phyloP scores from a whole-genome alignment of 2,329 filamentous ascomycete species.

The Pseudogymnoascus sp. region DNA sequence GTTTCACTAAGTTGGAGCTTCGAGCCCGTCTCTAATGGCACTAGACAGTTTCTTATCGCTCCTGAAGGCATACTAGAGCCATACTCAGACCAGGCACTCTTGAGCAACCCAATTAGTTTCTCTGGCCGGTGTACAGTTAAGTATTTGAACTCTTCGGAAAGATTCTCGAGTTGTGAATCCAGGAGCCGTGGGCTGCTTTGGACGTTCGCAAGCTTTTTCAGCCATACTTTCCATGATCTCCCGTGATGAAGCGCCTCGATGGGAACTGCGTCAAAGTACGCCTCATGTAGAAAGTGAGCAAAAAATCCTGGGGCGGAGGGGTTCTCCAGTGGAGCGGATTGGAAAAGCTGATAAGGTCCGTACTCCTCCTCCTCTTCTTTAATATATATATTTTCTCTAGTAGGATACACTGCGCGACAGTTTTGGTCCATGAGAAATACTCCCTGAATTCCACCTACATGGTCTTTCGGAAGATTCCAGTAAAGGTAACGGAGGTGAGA shows the following conservation, averaged over 20 bases:
- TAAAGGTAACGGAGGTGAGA: background rate
- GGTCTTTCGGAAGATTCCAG: background rate
- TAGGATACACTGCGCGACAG: background rate
- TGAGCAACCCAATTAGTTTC: constrained; percentile 14
- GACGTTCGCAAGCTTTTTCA: background rate
- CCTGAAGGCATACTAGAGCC: background rate
- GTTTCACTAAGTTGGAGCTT: background rate
- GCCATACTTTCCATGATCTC: background rate
- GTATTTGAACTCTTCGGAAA: constrained; percentile 12
- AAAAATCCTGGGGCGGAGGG: background rate
- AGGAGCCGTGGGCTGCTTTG: background rate
- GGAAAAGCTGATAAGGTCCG: background rate
- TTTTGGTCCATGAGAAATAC: background rate
- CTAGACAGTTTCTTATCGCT: constrained; percentile 9
- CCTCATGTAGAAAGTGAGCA: background rate
- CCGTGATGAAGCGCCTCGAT: background rate
- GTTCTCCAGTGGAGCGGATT: background rate
- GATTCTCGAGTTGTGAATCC: constrained; percentile 8
- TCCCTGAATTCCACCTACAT: background rate
- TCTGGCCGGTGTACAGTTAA: constrained; percentile 12
- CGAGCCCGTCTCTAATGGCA: background rate
- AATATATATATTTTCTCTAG: background rate
- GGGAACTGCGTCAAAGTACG: background rate
- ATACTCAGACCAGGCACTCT: constrained; percentile 11
- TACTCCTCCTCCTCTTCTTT: background rate